Evolutionary conservation across 2,329 filamentous ascomycete species (phyloP).

Genomic region (Tolypocladium sp.): DNA sequence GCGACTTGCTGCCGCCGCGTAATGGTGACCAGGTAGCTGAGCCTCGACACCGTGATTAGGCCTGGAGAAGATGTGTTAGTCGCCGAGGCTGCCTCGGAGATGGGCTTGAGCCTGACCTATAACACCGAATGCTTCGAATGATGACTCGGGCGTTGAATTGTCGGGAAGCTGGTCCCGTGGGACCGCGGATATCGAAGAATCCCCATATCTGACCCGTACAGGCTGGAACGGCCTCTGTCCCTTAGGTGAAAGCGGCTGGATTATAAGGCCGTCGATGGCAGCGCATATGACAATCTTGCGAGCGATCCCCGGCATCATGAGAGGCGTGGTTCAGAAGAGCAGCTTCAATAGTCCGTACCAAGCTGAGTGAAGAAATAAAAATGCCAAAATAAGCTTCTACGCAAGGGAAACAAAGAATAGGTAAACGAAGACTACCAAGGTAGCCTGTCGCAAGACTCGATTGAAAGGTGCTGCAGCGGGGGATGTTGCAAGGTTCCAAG

Average conservation of each 20-base stretch:
- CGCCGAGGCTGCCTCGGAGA: background rate
- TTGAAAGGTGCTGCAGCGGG: background rate
- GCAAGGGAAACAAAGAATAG: background rate
- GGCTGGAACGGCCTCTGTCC: conserved; percentile 46
- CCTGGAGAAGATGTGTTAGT: conserved; percentile 40
- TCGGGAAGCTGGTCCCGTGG: conserved; percentile 37
- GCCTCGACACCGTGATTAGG: conserved; percentile 70
- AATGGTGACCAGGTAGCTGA: conserved; percentile 80
- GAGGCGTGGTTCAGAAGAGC: background rate
- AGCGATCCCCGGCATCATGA: conserved; percentile 63
- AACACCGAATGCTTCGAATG: conserved; percentile 51
- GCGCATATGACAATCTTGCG: conserved; percentile 76
- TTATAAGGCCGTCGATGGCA: conserved; percentile 70
- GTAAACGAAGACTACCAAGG: background rate
- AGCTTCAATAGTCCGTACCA: background rate
- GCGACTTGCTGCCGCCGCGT: conserved; percentile 82
- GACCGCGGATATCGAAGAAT: conserved; percentile 36
- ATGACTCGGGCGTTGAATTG: conserved; percentile 32
- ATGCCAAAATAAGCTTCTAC: background rate
- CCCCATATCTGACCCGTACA: conserved; percentile 62
- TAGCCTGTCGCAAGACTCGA: background rate
- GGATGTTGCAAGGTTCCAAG: background rate
- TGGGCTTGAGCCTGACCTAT: conserved; percentile 34
- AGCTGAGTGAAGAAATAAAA: background rate
- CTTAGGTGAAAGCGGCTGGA: conserved; percentile 61